Conservation (phyloP, 768 basidiomycete genomes). For the Boletus rufocinnamomeus region DNA sequence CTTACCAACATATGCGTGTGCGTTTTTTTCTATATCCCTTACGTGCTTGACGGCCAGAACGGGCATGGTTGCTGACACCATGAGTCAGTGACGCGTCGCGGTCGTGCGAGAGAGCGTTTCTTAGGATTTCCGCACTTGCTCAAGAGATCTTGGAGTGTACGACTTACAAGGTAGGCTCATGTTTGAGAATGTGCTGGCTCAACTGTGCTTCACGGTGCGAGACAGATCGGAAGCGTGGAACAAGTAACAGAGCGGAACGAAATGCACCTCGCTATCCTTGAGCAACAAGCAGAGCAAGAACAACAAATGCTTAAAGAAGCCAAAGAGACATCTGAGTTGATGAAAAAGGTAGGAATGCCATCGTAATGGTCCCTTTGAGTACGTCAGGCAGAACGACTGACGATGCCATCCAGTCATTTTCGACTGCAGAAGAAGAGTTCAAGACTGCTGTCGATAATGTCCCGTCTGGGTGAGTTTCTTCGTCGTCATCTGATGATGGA, state of each 20-base stretch:
- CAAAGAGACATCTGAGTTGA: constrained; percentile 18
- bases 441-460: constrained; percentile 18
- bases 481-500: not conserved
- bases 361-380: not conserved
- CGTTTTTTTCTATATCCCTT: not conserved
- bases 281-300: constrained; percentile 19
- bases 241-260: constrained; percentile 16
- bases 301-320: constrained; percentile 15
- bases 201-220: not conserved
- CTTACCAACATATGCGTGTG: constrained; percentile 22
- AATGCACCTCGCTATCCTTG: constrained; percentile 17
- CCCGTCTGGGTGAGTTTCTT: constrained; percentile 14
- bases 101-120: constrained; percentile 18
- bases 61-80: not conserved
- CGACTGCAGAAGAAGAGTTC: constrained; percentile 17
- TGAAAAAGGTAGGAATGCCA: constrained; percentile 14
- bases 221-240: constrained; percentile 16
- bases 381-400: not conserved
- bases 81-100: constrained; percentile 16
- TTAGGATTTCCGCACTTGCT: constrained; percentile 17
- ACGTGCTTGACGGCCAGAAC: not conserved
- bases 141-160: constrained; percentile 24
- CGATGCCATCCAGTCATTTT: constrained; percentile 11
- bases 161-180: constrained; percentile 17
- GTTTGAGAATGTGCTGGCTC: too few relatives aligned